Evolutionary conservation across 176 grass and related monocot species (phyloP).

Genomic region (Themeda triandra): DNA sequence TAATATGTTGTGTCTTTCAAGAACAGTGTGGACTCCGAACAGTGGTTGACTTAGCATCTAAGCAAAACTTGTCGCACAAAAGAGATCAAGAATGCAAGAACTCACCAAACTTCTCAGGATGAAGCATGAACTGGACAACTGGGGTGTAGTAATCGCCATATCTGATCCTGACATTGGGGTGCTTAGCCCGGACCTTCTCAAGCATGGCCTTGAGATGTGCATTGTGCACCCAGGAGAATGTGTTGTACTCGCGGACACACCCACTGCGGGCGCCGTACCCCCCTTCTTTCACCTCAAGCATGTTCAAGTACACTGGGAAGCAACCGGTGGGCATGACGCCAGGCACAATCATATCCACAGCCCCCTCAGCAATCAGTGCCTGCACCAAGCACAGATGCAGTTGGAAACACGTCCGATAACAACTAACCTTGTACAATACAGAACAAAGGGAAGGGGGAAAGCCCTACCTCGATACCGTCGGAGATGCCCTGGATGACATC

Average conservation of each 20-base stretch:
- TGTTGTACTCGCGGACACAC: conserved; percentile 70
- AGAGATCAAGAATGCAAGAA: conserved; percentile 13
- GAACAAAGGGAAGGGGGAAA: not conserved
- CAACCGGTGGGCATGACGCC: conserved; percentile 85
- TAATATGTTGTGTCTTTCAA: conserved; percentile 36
- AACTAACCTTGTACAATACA: not conserved
- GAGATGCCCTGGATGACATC: conserved; percentile 75
- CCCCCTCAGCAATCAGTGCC: conserved; percentile 84
- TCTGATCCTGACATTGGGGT: conserved; percentile 66
- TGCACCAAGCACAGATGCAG: conserved; percentile 13
- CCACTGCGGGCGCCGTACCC: conserved; percentile 53
- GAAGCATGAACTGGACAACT: conserved; percentile 71
- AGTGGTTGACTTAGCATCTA: conserved; percentile 13
- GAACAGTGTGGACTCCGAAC: not conserved
- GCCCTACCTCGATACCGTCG: conserved; percentile 58
- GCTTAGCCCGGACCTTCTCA: conserved; percentile 55
- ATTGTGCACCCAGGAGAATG: conserved; percentile 77
- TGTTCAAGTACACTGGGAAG: conserved; percentile 69
- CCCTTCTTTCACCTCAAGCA: conserved; percentile 39
- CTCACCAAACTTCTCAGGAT: conserved; percentile 78
- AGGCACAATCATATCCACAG: conserved; percentile 82
- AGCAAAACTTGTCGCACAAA: not conserved
- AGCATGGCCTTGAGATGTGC: conserved; percentile 52
- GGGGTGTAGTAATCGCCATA: conserved; percentile 87
- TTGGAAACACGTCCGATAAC: not conserved